phyloP scores from a whole-genome alignment of 2,329 filamentous ascomycete genomes.

The Aspergillus flavus region DNA sequence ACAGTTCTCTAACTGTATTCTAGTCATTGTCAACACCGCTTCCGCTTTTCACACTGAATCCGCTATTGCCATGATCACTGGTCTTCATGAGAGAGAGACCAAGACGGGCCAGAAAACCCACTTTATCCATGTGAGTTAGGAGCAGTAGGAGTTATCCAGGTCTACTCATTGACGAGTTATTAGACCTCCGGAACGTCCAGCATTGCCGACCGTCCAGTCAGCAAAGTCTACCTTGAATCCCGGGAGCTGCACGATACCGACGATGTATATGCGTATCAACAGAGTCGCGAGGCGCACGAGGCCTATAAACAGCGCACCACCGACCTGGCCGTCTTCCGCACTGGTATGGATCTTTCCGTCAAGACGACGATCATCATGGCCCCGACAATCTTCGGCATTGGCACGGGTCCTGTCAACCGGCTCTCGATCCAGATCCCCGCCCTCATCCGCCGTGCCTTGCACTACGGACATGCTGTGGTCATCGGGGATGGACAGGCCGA shows the following conservation, averaged over 20 bases:
- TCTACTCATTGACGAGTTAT: neutral
- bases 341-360: slow-evolving; percentile 43
- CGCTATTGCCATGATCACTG: slow-evolving; percentile 47
- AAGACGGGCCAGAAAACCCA: slow-evolving; percentile 40
- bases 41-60: slow-evolving; percentile 41
- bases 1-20: neutral
- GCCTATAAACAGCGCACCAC: slow-evolving; percentile 49
- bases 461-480: slow-evolving; percentile 33
- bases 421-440: slow-evolving; percentile 48
- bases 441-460: slow-evolving; percentile 34
- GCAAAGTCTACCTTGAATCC: slow-evolving; percentile 30
- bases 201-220: slow-evolving; percentile 46
- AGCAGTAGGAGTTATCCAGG: too few species aligned
- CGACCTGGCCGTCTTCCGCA: slow-evolving; percentile 48
- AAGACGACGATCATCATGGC: slow-evolving; percentile 52
- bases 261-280: slow-evolving; percentile 49
- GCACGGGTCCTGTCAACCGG: slow-evolving; percentile 30
- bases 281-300: slow-evolving; percentile 38
- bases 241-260: slow-evolving; percentile 48
- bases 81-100: slow-evolving; percentile 42
- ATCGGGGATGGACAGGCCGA: slow-evolving; percentile 41
- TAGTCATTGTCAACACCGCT: slow-evolving; percentile 49
- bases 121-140: slow-evolving; percentile 41
- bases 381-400: slow-evolving; percentile 51
- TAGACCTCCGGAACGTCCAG: slow-evolving; percentile 13